Evolutionary conservation across 805 yeast species (phyloP), one percentile per base, ranked within the genome.

Genomic region (Wickerhamiella azyma): DNA sequence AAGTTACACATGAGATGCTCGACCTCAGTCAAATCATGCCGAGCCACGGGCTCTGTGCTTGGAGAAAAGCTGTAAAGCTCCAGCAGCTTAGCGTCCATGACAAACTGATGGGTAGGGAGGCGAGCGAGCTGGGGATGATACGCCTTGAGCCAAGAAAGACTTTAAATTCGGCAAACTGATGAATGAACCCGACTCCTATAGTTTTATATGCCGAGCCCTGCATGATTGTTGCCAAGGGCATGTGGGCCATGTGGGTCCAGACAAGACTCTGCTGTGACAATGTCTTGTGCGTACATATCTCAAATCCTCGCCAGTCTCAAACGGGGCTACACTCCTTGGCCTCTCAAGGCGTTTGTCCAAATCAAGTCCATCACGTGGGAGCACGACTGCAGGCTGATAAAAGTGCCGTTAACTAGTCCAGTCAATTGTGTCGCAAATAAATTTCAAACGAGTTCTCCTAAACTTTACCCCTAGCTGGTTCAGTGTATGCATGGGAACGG

Each of bases 401-500:
- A 21, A 21, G 24, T 21, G 24, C 24, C 24, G 6, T 4, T 21
- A 21, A 4, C 6, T 5, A 21, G 24, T 5, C 24, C 7, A 21
- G 24, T 21, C 24, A 21, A 21, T 21, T 21, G 24, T 21, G 24
- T 21, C 24, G 14, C 11, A 30, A 7, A 30, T 30, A 5, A 13
- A 13, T 30, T 10, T 13, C 33, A 30, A 13, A 11, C 33, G n/a
- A 13, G 16, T 30, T 13, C n/a, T 35, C n/a, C 37, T 35, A 18
- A 17, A 48, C 47, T 47, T 48, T 24, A 45, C 52, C 24, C 55
- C 55, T 5, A 48, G 50, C 36, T 79, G 78, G 70, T 85, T 79
- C 62, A 79, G 81, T 19, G 68, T 76, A 43, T 73, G 78, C n/a
- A 86, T 86, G 95, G 95, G 94, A 2, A 72, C 80, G 2, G 94